These are phyloP conservation scores for Aspergillus sergii DNA, from an alignment of 2,329 filamentous ascomycete species.

Conservation along the genomic window DNA sequence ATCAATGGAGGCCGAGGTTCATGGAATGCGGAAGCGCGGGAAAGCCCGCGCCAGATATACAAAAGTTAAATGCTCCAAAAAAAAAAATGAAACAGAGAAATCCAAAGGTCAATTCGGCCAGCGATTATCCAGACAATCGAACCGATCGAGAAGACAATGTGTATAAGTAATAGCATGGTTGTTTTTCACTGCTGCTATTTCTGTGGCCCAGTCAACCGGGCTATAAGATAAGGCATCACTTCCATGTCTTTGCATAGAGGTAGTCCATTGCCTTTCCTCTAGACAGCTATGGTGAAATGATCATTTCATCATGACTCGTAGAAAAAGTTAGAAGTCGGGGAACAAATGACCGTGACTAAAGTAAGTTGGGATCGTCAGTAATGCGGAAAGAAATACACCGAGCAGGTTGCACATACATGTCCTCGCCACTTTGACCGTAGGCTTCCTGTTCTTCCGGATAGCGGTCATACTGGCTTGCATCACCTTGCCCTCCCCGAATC, in stretches of 20 bases:
- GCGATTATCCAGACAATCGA: constrained; percentile 22
- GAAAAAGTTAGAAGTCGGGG: constrained; percentile 65
- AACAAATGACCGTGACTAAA: constrained; percentile 73
- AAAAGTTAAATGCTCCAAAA: neutral
- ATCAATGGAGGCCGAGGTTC: neutral
- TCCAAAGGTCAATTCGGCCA: constrained; percentile 20
- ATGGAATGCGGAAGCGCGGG: constrained; percentile 9
- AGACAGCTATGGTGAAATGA: constrained; percentile 20
- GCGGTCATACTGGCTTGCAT: constrained; percentile 96
- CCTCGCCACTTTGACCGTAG: constrained; percentile 77
- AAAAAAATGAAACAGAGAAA: constrained; percentile 11
- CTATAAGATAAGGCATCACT: neutral
- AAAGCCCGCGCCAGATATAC: constrained; percentile 10
- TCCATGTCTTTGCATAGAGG: neutral
- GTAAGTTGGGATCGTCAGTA: constrained; percentile 2
- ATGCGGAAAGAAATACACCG: neutral
- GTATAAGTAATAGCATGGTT: constrained; percentile 4
- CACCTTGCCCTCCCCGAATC: constrained; percentile 88
- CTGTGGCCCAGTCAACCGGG: neutral
- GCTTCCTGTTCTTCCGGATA: constrained; percentile 96
- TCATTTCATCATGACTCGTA: constrained; percentile 38
- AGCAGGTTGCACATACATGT: constrained; percentile 70
- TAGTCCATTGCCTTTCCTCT: neutral
- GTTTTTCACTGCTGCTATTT: constrained; percentile 1
- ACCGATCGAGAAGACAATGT: constrained; percentile 9